phyloP scores from a whole-genome alignment of 2,329 filamentous ascomycete species.

The Aurifilum marmelostoma region DNA sequence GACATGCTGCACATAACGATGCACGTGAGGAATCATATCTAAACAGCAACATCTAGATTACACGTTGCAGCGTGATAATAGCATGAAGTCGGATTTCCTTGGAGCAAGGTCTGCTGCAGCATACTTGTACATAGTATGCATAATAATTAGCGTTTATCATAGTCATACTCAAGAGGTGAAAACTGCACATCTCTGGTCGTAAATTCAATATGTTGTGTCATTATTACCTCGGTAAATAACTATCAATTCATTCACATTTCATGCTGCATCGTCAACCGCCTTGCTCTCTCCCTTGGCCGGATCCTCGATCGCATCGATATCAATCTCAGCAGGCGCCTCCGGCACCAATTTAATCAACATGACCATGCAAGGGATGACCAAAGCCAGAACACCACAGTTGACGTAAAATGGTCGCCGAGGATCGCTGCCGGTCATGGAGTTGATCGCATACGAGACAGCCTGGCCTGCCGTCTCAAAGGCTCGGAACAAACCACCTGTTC shows the following conservation, averaged over 20 bases:
- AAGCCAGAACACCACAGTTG: conserved; percentile 23
- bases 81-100: background rate
- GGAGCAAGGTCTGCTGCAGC: too few species aligned
- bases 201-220: background rate
- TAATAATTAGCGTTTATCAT: too few species aligned
- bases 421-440: conserved; percentile 32
- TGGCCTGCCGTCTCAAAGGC: conserved; percentile 38
- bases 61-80: too few species aligned
- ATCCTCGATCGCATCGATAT: conserved; percentile 23
- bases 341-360: conserved; percentile 24
- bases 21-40: background rate
- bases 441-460: conserved; percentile 38
- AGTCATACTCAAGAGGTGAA: too few species aligned
- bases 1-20: background rate
- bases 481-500: conserved; percentile 37
- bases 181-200: too few species aligned
- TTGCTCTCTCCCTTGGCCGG: conserved; percentile 10
- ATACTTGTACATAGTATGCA: too few species aligned
- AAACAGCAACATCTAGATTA: too few species aligned
- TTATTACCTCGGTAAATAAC: background rate
- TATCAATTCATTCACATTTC: background rate
- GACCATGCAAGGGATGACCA: conserved; percentile 27
- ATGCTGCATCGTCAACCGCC: conserved; percentile 8
- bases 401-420: conserved; percentile 25
- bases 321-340: conserved; percentile 24